These are phyloP conservation scores for Larix kaempferi DNA, from an alignment of 75 land plant species.

Conservation along the genomic window DNA sequence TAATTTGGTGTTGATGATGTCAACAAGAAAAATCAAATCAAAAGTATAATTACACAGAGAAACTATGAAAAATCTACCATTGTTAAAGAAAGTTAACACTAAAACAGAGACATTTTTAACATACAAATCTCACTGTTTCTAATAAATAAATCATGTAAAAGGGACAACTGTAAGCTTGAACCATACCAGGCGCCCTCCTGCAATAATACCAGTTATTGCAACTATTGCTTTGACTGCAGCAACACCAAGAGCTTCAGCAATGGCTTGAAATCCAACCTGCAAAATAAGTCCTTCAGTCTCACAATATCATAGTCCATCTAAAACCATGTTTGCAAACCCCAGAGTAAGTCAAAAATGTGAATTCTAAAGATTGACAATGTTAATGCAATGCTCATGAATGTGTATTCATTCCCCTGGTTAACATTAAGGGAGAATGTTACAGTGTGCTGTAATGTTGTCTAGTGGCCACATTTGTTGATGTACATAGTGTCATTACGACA, in stretches of 20 bases:
- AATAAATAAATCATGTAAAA: neutral
- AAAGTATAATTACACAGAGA: too few species aligned
- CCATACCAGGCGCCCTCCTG: slow-evolving; percentile 96
- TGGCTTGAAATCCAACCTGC: slow-evolving; percentile 98
- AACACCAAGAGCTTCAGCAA: slow-evolving; percentile 95
- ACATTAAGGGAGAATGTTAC: too few species aligned
- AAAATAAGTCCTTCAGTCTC: neutral
- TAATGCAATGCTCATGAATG: too few species aligned
- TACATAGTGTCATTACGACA: too few species aligned
- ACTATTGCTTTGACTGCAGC: slow-evolving; percentile 94
- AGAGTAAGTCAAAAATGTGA: neutral
- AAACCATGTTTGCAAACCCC: neutral
- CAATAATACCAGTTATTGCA: slow-evolving; percentile 92
- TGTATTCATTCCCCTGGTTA: too few species aligned
- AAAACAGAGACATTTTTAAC: neutral
- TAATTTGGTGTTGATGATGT: too few species aligned
- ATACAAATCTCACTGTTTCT: neutral
- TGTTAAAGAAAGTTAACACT: too few species aligned
- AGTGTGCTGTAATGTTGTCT: too few species aligned
- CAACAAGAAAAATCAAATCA: too few species aligned
- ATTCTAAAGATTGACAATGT: too few species aligned
- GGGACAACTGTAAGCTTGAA: neutral
- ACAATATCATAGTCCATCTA: neutral
- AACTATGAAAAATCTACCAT: too few species aligned
- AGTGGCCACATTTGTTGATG: too few species aligned